A percentile compares a stretch with the other conserved stretches of the same genome.
Conservation (phyloP, 1,284 basidiomycete genomes). For the Puccinia sorghi region DNA sequence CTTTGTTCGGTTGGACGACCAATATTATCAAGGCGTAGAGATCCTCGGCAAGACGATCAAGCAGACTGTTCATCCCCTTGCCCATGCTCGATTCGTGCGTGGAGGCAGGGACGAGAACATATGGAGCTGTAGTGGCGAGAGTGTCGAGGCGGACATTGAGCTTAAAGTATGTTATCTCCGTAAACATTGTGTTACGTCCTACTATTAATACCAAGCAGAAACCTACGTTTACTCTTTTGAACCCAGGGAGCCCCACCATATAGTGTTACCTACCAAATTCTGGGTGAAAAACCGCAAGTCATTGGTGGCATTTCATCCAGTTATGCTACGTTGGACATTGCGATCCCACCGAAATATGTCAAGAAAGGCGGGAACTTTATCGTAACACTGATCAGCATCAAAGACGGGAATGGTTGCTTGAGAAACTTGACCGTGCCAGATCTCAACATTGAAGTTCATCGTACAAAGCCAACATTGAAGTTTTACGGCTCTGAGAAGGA, state of each 20-base stretch:
- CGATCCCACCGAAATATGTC: conserved; percentile 44
- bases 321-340: conserved; percentile 33
- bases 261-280: conserved; percentile 39
- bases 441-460: conserved; percentile 82
- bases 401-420: conserved; percentile 85
- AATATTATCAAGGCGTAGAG: conserved; percentile 69
- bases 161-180: conserved; percentile 33
- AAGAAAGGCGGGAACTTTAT: conserved; percentile 39
- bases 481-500: conserved; percentile 70
- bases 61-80: conserved; percentile 45
- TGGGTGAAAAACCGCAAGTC: conserved; percentile 37
- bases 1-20: conserved; percentile 77
- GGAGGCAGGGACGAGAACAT: conserved; percentile 38
- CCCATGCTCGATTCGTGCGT: conserved; percentile 37
- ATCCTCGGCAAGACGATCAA: conserved; percentile 35
- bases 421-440: conserved; percentile 74
- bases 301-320: conserved; percentile 32
- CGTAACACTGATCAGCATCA: conserved; percentile 64
- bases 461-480: conserved; percentile 80
- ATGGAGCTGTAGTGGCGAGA: conserved; percentile 49
- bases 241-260: conserved; percentile 47
- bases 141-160: conserved; percentile 35
- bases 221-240: conserved; percentile 7
- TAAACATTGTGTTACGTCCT: neutral
- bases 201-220: conserved; percentile 5